Conservation (phyloP, 352 stramenopile genomes). For the Pythium plurisporium region DNA sequence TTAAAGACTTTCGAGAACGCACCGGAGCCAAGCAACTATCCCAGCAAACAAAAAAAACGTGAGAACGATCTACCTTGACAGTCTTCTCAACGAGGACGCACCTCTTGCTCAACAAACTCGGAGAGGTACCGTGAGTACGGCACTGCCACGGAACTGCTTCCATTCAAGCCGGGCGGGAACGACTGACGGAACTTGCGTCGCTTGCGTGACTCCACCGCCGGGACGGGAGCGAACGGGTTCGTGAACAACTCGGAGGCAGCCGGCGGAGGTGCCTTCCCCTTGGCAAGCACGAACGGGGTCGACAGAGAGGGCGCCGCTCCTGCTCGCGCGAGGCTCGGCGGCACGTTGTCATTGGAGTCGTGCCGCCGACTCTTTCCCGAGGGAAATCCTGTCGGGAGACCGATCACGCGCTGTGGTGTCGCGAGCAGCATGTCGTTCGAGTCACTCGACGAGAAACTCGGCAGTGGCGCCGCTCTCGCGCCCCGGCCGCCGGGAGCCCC, state of each 20-base stretch:
- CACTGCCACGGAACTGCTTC: slow-evolving; percentile 23
- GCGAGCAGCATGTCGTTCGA: slow-evolving; percentile 31
- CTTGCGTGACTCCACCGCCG: slow-evolving; percentile 51
- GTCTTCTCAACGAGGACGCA: slow-evolving; percentile 21
- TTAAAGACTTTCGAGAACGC: slow-evolving; percentile 87
- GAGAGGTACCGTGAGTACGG: slow-evolving; percentile 74
- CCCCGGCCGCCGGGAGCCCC: background rate
- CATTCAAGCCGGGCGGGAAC: slow-evolving; percentile 40
- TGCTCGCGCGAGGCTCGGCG: background rate
- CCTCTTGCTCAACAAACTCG: slow-evolving; percentile 75
- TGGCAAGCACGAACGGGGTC: background rate
- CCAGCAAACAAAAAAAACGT: background rate
- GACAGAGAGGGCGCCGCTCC: background rate
- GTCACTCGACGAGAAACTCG: slow-evolving; percentile 50
- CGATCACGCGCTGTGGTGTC: slow-evolving; percentile 29
- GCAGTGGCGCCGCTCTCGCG: slow-evolving; percentile 16
- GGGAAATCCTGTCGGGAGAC: slow-evolving; percentile 12
- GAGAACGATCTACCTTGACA: background rate
- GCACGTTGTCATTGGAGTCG: background rate
- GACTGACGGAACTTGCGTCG: slow-evolving; percentile 57
- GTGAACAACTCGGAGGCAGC: slow-evolving; percentile 47
- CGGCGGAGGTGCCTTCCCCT: slow-evolving; percentile 1
- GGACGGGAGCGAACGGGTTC: slow-evolving; percentile 64
- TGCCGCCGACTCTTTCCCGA: background rate
- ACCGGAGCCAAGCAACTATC: slow-evolving; percentile 69